Percentiles rank a stretch among this genome's conserved stretches.
phyloP scores from a whole-genome alignment of 23 red algal species.

The Gracilaria domingensis region DNA sequence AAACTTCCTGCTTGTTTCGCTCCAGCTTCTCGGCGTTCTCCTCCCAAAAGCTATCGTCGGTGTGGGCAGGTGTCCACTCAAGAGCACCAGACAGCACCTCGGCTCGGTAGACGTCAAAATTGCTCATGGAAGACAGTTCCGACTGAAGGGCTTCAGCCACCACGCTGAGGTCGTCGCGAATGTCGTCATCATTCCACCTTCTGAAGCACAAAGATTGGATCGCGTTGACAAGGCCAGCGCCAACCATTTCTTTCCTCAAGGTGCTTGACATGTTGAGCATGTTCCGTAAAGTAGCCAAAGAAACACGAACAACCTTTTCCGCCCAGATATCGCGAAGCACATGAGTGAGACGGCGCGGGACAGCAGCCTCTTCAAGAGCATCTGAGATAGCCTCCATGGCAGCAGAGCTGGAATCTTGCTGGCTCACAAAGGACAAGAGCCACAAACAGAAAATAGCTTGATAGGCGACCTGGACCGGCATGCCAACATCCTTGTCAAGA shows the following conservation, averaged over 20 bases:
- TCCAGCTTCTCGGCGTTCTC: slow-evolving; percentile 87
- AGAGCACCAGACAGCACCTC: slow-evolving; percentile 90
- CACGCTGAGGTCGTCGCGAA: slow-evolving; percentile 74
- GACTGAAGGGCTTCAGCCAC: slow-evolving; percentile 70
- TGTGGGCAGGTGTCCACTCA: slow-evolving; percentile 92
- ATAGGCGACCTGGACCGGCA: slow-evolving; percentile 80
- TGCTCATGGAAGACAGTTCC: slow-evolving; percentile 86
- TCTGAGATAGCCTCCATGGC: slow-evolving; percentile 37
- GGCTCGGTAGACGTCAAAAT: slow-evolving; percentile 88
- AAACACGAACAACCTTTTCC: slow-evolving; percentile 89
- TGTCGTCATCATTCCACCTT: slow-evolving; percentile 86
- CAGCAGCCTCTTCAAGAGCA: slow-evolving; percentile 79
- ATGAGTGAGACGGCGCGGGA: slow-evolving; percentile 69
- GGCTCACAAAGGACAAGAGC: slow-evolving; percentile 81
- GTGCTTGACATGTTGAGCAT: slow-evolving; percentile 60
- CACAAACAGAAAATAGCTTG: slow-evolving; percentile 87
- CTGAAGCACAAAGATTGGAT: slow-evolving; percentile 70
- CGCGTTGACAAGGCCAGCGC: slow-evolving; percentile 81
- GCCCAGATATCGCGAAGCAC: slow-evolving; percentile 72
- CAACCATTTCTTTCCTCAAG: slow-evolving; percentile 92
- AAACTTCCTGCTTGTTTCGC: slow-evolving; percentile 80
- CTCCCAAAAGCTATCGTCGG: slow-evolving; percentile 86
- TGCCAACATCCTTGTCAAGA: slow-evolving; percentile 57
- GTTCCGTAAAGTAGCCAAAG: slow-evolving; percentile 80
- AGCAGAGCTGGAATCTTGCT: slow-evolving; percentile 16